A percentile compares a stretch with the other conserved stretches of the same genome.
phyloP scores from a whole-genome alignment of 164 flowering plant species.

The Brasenia schreberi region DNA sequence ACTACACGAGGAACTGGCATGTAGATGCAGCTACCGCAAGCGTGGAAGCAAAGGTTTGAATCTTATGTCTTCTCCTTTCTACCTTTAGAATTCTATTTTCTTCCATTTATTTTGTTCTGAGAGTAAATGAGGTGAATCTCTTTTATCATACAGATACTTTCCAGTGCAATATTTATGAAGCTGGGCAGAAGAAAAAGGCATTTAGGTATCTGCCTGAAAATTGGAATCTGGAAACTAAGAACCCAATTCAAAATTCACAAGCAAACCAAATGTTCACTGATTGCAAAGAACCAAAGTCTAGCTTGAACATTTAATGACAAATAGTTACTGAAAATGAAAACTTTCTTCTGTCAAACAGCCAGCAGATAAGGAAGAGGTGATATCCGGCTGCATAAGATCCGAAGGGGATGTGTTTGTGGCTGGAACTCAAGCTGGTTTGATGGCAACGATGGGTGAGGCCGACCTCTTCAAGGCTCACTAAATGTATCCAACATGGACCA shows the following conservation, averaged over 20 bases:
- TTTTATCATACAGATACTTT: conserved; percentile 35
- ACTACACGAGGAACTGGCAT: conserved; percentile 81
- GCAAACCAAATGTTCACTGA: too few species aligned
- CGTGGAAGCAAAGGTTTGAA: conserved; percentile 67
- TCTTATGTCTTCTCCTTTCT: too few species aligned
- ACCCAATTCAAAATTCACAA: not conserved
- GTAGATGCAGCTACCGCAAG: conserved; percentile 88
- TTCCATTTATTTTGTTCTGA: not conserved
- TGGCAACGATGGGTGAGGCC: conserved; percentile 5
- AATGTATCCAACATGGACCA: conserved; percentile 21
- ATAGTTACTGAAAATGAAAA: not conserved
- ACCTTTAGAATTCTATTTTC: too few species aligned
- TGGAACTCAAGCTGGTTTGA: conserved; percentile 18
- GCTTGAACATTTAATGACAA: too few species aligned
- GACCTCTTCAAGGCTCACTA: conserved; percentile 21
- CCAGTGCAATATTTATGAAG: conserved; percentile 86
- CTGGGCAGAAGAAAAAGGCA: conserved; percentile 55
- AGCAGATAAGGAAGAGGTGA: conserved; percentile 17
- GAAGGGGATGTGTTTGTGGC: conserved; percentile 29
- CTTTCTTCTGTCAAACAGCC: conserved; percentile 13
- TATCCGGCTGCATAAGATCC: conserved; percentile 23
- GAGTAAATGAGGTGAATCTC: not conserved
- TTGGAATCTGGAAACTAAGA: not conserved
- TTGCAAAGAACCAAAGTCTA: too few species aligned
- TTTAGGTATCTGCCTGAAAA: conserved; percentile 44